Base-by-base conservation (phyloP, 169 alveolate species). In the Plasmodium yoelii region DNA sequence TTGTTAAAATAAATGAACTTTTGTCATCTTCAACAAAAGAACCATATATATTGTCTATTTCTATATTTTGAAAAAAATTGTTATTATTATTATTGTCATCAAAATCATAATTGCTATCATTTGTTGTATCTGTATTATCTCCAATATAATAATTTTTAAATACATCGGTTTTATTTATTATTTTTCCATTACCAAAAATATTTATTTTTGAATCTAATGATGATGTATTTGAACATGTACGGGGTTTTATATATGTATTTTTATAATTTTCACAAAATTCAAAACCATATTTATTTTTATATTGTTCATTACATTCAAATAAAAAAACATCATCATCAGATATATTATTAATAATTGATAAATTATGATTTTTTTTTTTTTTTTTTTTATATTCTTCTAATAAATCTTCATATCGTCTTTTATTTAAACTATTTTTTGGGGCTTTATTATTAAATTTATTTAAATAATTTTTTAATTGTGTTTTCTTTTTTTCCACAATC, bases 31-130 rank as follows among this genome's bases (percentile, higher is more conserved):
- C 88, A 12, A 75, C 18, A 67, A 53, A 63, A 1, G 88, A 47
- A 3, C 60, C 88, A 68, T 75, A 75, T 18, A 75, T 75, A 47
- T 63, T 75, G 49, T 49, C 74, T 24, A 47, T 63, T 63, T 42
- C 42, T 22, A 49, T 57, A 1, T 53, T 68, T 55, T 42, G 69
- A 18, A 75, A 10, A 12, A 26, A 26, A 34, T 46, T 12, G 18
- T 46, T 12, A 26, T 42, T 12, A 51, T 51, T 51, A 13, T 12
- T 2, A 10, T 13, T 13, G 8, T 13, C 19, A 51, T 51, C 59
- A 51, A 15, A 7, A 51, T 12, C 59, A 34, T 34, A 34, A 51
- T 51, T 51, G 4, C n/a, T 51, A 51, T 51, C 59, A 51, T 51
- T 7, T 12, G n/a, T 13, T 15, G 24, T 51, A 7, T 13, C n/a